A percentile compares a stretch with the other conserved stretches of the same genome.
These are phyloP conservation scores for Boletus sp. DNA, from an alignment of 768 basidiomycete genomes.

Conservation along the genomic window DNA sequence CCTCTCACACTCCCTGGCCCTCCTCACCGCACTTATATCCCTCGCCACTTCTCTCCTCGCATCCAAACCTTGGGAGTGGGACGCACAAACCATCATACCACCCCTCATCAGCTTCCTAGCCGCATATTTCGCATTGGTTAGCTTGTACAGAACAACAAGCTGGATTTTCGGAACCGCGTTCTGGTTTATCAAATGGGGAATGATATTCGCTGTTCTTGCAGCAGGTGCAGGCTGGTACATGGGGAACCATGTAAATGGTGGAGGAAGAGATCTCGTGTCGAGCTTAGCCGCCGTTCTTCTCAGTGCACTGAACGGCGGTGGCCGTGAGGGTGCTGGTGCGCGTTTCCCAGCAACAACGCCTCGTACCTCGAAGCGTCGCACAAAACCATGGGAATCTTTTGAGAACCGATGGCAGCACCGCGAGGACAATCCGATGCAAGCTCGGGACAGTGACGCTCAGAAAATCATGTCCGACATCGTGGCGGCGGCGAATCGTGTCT, in stretches of 20 bases:
- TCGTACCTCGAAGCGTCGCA: conserved; percentile 21
- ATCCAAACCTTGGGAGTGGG: conserved; percentile 58
- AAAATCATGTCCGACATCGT: conserved; percentile 47
- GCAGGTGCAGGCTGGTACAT: conserved; percentile 55
- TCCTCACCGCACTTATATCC: conserved; percentile 46
- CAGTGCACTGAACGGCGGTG: conserved; percentile 40
- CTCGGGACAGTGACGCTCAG: conserved; percentile 38
- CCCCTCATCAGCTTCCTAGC: conserved; percentile 69
- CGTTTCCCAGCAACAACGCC: conserved; percentile 17
- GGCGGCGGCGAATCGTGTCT: conserved; percentile 27
- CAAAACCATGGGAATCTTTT: conserved; percentile 68
- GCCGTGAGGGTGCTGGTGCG: conserved; percentile 28
- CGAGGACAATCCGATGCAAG: conserved; percentile 15
- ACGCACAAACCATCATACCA: conserved; percentile 63
- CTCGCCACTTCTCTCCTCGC: conserved; percentile 47
- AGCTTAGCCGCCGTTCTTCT: conserved; percentile 41
- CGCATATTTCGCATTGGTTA: conserved; percentile 74
- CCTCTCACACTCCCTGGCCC: conserved; percentile 50
- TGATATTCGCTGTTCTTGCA: conserved; percentile 51
- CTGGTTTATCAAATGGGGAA: conserved; percentile 78
- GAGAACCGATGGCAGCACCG: conserved; percentile 56
- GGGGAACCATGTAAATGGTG: conserved; percentile 36
- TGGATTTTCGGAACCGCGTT: conserved; percentile 67
- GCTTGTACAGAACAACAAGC: conserved; percentile 72
- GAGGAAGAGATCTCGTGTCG: conserved; percentile 35